phyloP scores from a whole-genome alignment of 2,329 filamentous ascomycete genomes.

The Torrubiella hemipterigena region DNA sequence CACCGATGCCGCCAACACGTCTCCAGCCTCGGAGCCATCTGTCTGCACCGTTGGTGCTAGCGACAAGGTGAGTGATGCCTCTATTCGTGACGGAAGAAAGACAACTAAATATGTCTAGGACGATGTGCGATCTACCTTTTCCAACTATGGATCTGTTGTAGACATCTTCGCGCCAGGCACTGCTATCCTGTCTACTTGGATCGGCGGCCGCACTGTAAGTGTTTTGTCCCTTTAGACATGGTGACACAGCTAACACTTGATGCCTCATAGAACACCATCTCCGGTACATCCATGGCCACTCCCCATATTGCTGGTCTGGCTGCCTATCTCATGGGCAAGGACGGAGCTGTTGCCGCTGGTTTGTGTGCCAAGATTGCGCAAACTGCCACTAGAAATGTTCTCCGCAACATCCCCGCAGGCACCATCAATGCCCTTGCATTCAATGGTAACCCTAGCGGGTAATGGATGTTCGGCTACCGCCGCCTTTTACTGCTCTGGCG shows the following conservation, averaged over 20 bases:
- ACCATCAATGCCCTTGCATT: constrained; percentile 20
- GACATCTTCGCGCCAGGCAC: constrained; percentile 31
- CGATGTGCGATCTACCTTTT: constrained; percentile 29
- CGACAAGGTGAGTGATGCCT: no score
- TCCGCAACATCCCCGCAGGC: constrained; percentile 19
- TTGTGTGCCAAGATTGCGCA: constrained; percentile 28
- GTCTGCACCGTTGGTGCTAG: constrained; percentile 39
- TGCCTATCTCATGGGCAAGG: constrained; percentile 32
- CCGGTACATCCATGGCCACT: constrained; percentile 29
- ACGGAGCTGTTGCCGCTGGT: constrained; percentile 17
- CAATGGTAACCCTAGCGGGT: constrained; percentile 15
- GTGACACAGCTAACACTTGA: no score
- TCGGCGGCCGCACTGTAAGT: constrained; percentile 23
- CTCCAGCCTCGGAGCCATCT: constrained; percentile 29
- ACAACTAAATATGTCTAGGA: no score
- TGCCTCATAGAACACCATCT: constrained; percentile 23
- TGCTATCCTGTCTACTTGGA: constrained; percentile 28
- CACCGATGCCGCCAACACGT: constrained; percentile 27
- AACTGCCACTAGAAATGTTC: constrained; percentile 23
- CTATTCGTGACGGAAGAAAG: no score
- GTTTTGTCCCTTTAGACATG: no score
- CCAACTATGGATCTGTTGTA: constrained; percentile 32
- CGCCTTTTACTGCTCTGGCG: no score
- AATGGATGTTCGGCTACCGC: no score
- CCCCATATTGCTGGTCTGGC: constrained; percentile 28